A percentile compares a stretch with the other conserved stretches of the same genome.
phyloP scores from a whole-genome alignment of 2,329 filamentous ascomycete genomes.

The Cadophora sp. region DNA sequence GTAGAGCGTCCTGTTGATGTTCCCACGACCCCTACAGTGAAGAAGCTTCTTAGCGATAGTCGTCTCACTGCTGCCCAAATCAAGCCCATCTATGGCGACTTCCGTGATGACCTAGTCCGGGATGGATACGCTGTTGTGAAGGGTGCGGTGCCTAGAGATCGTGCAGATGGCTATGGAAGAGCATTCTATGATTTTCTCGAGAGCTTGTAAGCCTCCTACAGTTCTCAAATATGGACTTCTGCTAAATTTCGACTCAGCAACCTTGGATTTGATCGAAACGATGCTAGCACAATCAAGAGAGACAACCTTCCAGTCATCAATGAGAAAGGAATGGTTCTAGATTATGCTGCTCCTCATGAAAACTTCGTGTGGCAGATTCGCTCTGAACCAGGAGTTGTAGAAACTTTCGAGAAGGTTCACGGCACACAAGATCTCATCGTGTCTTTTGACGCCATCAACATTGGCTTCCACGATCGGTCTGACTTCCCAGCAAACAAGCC shows the following conservation, averaged over 20 bases:
- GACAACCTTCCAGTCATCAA: constrained; percentile 49
- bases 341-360: constrained; percentile 53
- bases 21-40: constrained; percentile 1
- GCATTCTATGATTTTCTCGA: constrained; percentile 36
- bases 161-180: constrained; percentile 43
- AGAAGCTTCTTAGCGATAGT: constrained; percentile 5
- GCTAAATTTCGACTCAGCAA: constrained; percentile 4
- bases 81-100: constrained; percentile 22
- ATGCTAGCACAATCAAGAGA: constrained; percentile 46
- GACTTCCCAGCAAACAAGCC: constrained; percentile 36
- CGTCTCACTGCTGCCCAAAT: constrained; percentile 2
- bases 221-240: background rate
- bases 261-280: constrained; percentile 48
- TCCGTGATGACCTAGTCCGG: constrained; percentile 27
- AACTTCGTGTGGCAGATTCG: constrained; percentile 50
- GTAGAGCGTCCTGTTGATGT: background rate
- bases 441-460: constrained; percentile 54
- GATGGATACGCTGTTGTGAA: constrained; percentile 54
- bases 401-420: constrained; percentile 50
- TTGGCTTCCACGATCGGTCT: constrained; percentile 37
- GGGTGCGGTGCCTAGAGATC: constrained; percentile 50
- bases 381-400: constrained; percentile 49
- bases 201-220: constrained; percentile 20
- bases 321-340: constrained; percentile 56
- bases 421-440: constrained; percentile 52